Percentiles rank a stretch among this genome's conserved stretches.
Conservation (phyloP, 2,329 filamentous ascomycete genomes). For the Fusarium tupiense region DNA sequence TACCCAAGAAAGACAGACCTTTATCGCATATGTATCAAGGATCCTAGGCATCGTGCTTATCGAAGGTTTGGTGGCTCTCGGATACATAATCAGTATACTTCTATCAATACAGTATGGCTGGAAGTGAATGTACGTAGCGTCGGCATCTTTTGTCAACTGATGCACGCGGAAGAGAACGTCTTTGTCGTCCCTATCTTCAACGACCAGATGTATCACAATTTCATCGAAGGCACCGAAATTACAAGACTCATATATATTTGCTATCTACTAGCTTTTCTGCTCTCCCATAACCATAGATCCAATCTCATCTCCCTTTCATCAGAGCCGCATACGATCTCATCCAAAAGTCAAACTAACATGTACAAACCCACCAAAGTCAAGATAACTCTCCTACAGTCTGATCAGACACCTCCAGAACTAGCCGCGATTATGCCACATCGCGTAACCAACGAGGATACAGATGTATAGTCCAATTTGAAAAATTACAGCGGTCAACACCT, state of each 20-base stretch:
- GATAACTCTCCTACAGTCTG: not conserved
- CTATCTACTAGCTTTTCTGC: not conserved
- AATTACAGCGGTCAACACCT: not conserved
- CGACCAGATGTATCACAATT: fast-evolving
- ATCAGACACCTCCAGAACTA: not conserved
- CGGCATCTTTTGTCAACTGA: not conserved
- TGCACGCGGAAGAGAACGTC: fast-evolving
- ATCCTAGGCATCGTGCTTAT: not conserved
- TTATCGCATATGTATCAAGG: not conserved
- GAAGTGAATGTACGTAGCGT: fast-evolving
- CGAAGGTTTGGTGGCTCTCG: not conserved
- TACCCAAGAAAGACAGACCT: not conserved
- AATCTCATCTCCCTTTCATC: not conserved
- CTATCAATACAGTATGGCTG: no score
- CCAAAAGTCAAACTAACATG: not conserved
- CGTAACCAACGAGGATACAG: not conserved
- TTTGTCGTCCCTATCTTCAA: fast-evolving
- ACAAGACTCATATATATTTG: not conserved
- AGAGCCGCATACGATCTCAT: not conserved
- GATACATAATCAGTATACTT: fast-evolving
- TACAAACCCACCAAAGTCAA: not conserved
- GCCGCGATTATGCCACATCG: fast-evolving
- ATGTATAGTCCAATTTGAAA: fast-evolving
- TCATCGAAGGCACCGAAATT: fast-evolving
- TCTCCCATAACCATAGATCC: fast-evolving